Conservation (phyloP, 1,284 basidiomycete genomes). For the Agroathelia rolfsii region DNA sequence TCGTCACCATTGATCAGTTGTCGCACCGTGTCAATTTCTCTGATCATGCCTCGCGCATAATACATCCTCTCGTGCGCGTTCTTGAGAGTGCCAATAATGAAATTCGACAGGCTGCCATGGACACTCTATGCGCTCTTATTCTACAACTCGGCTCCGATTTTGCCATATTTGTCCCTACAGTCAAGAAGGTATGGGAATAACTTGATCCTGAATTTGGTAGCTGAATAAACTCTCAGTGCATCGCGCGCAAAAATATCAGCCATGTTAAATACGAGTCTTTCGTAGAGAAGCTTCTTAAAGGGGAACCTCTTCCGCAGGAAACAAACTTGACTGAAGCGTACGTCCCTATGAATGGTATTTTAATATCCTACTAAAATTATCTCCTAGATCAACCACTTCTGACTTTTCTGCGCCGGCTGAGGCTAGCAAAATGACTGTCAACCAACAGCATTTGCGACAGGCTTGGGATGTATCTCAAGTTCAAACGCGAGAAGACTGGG, state of each 20-base stretch:
- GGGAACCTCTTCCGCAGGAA: conserved; percentile 83
- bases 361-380: too few relatives aligned
- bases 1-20: conserved; percentile 86
- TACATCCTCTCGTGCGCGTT: conserved; percentile 90
- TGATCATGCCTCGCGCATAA: conserved; percentile 96
- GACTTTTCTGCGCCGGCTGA: conserved; percentile 75
- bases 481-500: conserved; percentile 84
- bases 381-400: conserved; percentile 47
- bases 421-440: conserved; percentile 85
- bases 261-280: conserved; percentile 86
- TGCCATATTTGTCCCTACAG: conserved; percentile 94
- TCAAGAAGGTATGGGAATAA: conserved; percentile 69
- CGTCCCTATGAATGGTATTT: too few relatives aligned
- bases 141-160: conserved; percentile 94
- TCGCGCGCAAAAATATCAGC: conserved; percentile 73
- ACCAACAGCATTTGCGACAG: conserved; percentile 95
- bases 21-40: conserved; percentile 95
- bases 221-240: conserved; percentile 54
- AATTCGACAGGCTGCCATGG: conserved; percentile 82
- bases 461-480: conserved; percentile 91
- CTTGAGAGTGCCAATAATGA: conserved; percentile 77
- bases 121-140: conserved; percentile 87
- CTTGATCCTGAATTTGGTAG: neutral
- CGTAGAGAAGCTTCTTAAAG: conserved; percentile 83
- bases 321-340: conserved; percentile 49